phyloP scores from a whole-genome alignment of 2,329 filamentous ascomycete genomes.

The Monosporascus ibericus region DNA sequence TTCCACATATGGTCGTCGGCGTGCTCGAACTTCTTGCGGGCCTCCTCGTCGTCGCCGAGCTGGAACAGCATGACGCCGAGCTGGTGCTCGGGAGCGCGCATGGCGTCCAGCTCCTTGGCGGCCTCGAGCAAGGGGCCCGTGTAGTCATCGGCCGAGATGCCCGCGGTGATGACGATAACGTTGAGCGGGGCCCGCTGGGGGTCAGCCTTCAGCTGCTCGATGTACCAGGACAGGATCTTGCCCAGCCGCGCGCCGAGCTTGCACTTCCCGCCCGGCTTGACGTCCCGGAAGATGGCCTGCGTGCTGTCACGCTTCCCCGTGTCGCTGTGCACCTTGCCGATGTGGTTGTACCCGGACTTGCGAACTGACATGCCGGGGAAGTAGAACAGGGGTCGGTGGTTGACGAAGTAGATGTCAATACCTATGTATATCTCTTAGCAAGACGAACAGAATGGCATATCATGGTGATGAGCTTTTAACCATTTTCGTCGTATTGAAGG shows the following conservation, averaged over 20 bases:
- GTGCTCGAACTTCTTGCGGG: constrained; percentile 15
- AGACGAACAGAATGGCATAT: too few relatives aligned
- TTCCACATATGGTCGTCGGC: constrained; percentile 17
- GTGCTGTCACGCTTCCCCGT: constrained; percentile 17
- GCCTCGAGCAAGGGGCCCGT: constrained; percentile 10
- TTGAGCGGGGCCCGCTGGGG: constrained; percentile 21
- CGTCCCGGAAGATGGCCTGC: constrained; percentile 15
- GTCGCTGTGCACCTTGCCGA: constrained; percentile 18
- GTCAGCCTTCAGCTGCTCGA: constrained; percentile 20
- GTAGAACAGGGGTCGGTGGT: constrained; percentile 15
- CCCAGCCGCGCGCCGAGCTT: constrained; percentile 20
- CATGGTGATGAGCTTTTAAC: too few relatives aligned
- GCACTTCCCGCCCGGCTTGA: constrained; percentile 21
- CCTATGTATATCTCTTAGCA: background rate
- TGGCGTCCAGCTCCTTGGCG: constrained; percentile 12
- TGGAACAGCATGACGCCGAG: constrained; percentile 30
- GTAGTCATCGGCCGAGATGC: constrained; percentile 15
- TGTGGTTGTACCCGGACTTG: constrained; percentile 21
- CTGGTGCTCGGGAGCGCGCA: constrained; percentile 27
- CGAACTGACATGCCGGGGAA: constrained; percentile 18
- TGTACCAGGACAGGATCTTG: constrained; percentile 21
- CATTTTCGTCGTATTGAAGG: constrained; percentile 18
- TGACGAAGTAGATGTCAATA: constrained; percentile 18
- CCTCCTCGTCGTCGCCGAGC: constrained; percentile 19
- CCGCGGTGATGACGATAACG: constrained; percentile 23